Base-by-base conservation (phyloP, 805 yeast species). In the Torulaspora microellipsoides region DNA sequence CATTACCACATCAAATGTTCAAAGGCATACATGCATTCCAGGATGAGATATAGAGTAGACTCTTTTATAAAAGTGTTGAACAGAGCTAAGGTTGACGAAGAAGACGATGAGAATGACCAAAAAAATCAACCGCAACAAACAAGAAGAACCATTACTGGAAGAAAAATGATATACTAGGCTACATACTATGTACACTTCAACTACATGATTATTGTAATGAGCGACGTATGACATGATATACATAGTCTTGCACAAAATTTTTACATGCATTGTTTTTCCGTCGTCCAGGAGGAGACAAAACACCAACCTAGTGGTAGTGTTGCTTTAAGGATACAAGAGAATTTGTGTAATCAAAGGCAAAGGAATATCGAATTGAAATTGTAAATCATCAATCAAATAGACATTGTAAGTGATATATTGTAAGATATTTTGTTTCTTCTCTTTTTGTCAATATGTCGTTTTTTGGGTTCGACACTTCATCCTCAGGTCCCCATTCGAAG, bases 1-100 rank as follows among this genome's bases (percentile, higher is more conserved):
- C 99, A 93, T 67, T 93, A 91, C 68, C 99, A 93, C 64, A 93
- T 93, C 72, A 93, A 93, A 70, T 91, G 97, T 67, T 89, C 96
- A 48, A 93, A 93, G 74, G 98, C 99, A 29, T 93, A 86, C 69
- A 81, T 93, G 83, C 99, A 93, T 68, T 88, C 96, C 40, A 83
- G 99, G 74, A 93, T 93, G 99, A 81, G 99, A 67, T 87, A 75
- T 68, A 79, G 99, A 59, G 98, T 93, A 17, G 82, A 85, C 55
- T 93, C 95, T 58, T 93, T 90, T 72, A 78, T 90, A 62, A 93
- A 93, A 74, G 91, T 93, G 27, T 80, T 93, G 69, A 93, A 93
- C 71, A 78, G 99, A 62, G 99, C 99, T 27, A 89, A 90, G 68
- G 91, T 96, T 23, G 99, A 93, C 58, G 85, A 80, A 46, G 84